A percentile compares a stretch with the other conserved stretches of the same genome.
Conservation (phyloP, 257 asterid genomes). For the Solanum boliviense region DNA sequence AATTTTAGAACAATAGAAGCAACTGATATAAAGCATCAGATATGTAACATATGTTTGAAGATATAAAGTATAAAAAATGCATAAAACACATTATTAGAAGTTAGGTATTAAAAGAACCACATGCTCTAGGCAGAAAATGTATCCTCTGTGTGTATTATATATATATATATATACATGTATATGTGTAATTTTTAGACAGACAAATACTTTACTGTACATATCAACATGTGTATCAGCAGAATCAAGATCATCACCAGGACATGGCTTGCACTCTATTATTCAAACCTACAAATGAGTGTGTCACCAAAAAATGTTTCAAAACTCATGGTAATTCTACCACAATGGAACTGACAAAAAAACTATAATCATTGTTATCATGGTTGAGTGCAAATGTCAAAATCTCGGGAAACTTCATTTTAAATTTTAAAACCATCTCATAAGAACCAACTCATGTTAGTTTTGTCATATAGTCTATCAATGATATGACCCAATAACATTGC, state of each 20-base stretch:
- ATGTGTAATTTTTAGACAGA: neutral
- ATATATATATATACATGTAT: neutral
- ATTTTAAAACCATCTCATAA: neutral
- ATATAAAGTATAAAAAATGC: neutral
- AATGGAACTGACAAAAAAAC: neutral
- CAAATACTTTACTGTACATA: neutral
- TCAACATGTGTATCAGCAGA: neutral
- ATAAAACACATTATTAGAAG: neutral
- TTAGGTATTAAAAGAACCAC: neutral
- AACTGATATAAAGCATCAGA: neutral
- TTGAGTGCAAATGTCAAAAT: neutral
- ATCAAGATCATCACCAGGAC: neutral
- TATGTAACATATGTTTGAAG: neutral
- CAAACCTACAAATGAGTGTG: neutral
- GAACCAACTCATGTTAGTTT: neutral
- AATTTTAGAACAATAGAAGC: neutral
- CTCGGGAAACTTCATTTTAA: neutral
- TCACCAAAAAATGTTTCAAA: neutral
- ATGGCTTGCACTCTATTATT: neutral
- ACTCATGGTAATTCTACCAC: neutral
- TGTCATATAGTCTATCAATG: too few relatives aligned
- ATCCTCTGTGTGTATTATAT: too few relatives aligned
- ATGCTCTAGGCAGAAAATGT: neutral
- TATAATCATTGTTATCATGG: neutral
- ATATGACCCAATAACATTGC: neutral